Evolutionary conservation across 148 eudicot genomes (phyloP).

Genomic region (Talinum fruticosum): DNA sequence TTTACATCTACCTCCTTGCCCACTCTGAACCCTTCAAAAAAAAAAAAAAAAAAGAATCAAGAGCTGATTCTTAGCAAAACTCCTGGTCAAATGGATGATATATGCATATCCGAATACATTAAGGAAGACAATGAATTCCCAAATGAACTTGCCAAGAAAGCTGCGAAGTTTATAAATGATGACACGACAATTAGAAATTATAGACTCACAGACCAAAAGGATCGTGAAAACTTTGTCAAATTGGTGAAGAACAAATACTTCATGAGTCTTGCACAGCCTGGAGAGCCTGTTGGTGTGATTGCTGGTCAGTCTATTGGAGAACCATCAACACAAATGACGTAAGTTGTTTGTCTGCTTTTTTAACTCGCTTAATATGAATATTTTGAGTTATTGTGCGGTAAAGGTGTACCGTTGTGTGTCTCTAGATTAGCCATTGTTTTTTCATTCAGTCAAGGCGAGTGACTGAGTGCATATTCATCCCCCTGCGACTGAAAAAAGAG

Average conservation of each 20-base stretch:
- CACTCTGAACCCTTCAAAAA: too few relatives aligned
- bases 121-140: slow-evolving; percentile 58
- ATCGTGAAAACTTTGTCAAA: slow-evolving; percentile 45
- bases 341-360: slow-evolving; percentile 29
- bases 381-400: background rate
- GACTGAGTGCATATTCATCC: background rate
- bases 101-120: slow-evolving; percentile 50
- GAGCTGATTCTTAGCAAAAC: slow-evolving; percentile 46
- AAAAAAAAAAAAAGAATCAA: slow-evolving; percentile 53
- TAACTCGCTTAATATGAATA: background rate
- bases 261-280: slow-evolving; percentile 84
- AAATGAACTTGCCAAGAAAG: slow-evolving; percentile 48
- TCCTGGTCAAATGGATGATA: slow-evolving; percentile 43
- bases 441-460: background rate
- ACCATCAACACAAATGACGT: slow-evolving; percentile 99
- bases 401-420: background rate
- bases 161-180: slow-evolving; percentile 32
- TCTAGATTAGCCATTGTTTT: background rate
- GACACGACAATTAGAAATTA: slow-evolving; percentile 8
- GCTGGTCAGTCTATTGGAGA: slow-evolving; percentile 98
- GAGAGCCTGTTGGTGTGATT: slow-evolving; percentile 97
- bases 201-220: slow-evolving; percentile 24
- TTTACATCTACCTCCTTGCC: background rate
- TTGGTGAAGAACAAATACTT: slow-evolving; percentile 74
- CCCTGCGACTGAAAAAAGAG: too few relatives aligned